Evolutionary conservation across 345 rosid genomes (phyloP).

Genomic region (Rubroshorea leprosula): DNA sequence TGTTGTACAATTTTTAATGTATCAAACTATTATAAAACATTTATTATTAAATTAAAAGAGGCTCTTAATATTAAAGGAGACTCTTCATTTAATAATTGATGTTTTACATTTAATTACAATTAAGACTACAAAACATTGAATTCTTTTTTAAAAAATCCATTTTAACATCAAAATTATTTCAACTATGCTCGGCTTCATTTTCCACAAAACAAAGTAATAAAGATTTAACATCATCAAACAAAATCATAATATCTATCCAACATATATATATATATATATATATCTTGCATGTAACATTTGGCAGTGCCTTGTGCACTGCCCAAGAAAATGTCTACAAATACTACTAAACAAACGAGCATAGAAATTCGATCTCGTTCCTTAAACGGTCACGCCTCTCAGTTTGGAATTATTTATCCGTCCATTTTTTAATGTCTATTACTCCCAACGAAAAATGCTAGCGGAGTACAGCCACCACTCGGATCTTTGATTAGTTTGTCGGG

Average conservation of each 20-base stretch:
- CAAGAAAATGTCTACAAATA: conserved; percentile 4
- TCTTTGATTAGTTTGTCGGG: background rate
- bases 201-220: too few relatives aligned
- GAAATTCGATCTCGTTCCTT: background rate
- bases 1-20: too few relatives aligned
- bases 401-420: background rate
- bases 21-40: too few relatives aligned
- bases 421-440: conserved; percentile 5
- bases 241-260: background rate
- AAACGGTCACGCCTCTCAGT: conserved; percentile 9
- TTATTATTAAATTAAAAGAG: too few relatives aligned
- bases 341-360: background rate
- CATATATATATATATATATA: conserved; percentile 7
- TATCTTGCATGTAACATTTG: conserved; percentile 2
- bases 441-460: background rate
- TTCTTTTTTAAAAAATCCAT: too few relatives aligned
- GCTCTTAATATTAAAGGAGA: too few relatives aligned
- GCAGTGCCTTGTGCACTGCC: background rate
- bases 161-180: too few relatives aligned
- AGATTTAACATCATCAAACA: conserved; percentile 12
- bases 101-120: too few relatives aligned
- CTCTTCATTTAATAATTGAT: too few relatives aligned
- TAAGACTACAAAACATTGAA: too few relatives aligned
- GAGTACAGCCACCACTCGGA: too few relatives aligned
- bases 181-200: too few relatives aligned